These are phyloP conservation scores for Thamnidium elegans DNA, from an alignment of 192 early-diverging fungal species.

Conservation along the genomic window DNA sequence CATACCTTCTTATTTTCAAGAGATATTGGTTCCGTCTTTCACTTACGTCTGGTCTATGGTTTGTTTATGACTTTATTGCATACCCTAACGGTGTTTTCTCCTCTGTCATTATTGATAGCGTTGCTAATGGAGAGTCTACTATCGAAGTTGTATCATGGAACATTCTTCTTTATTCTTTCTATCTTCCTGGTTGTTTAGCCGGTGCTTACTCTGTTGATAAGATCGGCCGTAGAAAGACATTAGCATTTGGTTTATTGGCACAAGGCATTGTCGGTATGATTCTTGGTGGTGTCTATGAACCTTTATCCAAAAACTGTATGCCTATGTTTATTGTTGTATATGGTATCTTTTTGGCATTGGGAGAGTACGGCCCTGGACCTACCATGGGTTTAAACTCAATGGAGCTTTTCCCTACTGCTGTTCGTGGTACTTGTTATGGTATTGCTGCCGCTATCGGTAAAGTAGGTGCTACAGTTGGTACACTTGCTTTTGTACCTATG, in stretches of 20 bases:
- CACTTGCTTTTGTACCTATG: slow-evolving; percentile 30
- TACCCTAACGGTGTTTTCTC: slow-evolving; percentile 45
- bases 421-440: slow-evolving; percentile 46
- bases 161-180: slow-evolving; percentile 51
- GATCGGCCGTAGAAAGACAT: slow-evolving; percentile 55
- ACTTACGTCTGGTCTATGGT: slow-evolving; percentile 43
- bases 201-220: slow-evolving; percentile 49
- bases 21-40: slow-evolving; percentile 54
- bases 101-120: slow-evolving; percentile 36
- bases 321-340: slow-evolving; percentile 49
- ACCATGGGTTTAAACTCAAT: slow-evolving; percentile 37
- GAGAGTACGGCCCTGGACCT: slow-evolving; percentile 45
- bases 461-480: slow-evolving; percentile 35
- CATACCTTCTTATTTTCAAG: slow-evolving; percentile 49
- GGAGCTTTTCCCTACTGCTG: slow-evolving; percentile 41
- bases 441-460: slow-evolving; percentile 45
- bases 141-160: slow-evolving; percentile 50
- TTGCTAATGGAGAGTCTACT: slow-evolving; percentile 26
- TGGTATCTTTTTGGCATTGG: slow-evolving; percentile 40
- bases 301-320: slow-evolving; percentile 39
- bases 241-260: slow-evolving; percentile 51
- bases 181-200: slow-evolving; percentile 50
- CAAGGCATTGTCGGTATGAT: slow-evolving; percentile 50
- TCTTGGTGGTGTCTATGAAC: slow-evolving; percentile 45
- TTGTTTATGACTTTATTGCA: slow-evolving; percentile 46